phyloP scores from a whole-genome alignment of 2,329 filamentous ascomycete genomes.

The Trichoderma guizhouense region DNA sequence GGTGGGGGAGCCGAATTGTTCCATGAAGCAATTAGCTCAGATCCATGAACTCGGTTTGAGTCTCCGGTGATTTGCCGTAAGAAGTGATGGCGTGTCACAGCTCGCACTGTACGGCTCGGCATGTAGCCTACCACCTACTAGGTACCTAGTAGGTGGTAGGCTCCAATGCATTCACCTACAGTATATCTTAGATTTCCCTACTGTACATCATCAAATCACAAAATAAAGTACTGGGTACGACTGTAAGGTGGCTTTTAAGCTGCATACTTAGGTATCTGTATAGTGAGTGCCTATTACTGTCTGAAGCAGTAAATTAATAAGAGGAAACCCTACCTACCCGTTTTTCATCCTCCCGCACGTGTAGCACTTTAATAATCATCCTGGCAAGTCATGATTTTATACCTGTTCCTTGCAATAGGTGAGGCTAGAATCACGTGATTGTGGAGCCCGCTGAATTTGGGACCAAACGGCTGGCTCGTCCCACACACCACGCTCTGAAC shows the following conservation, averaged over 20 bases:
- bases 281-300: background rate
- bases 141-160: background rate
- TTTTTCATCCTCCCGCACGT: background rate
- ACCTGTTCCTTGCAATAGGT: background rate
- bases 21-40: conserved; percentile 7
- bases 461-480: conserved; percentile 19
- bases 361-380: background rate
- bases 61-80: conserved; percentile 7
- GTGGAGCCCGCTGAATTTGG: background rate
- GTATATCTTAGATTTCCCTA: background rate
- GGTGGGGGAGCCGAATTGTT: background rate
- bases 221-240: background rate
- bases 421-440: conserved; percentile 21
- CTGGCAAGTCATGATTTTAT: background rate
- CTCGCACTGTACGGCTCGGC: background rate
- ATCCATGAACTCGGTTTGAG: background rate
- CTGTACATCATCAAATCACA: background rate
- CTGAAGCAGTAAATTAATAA: background rate
- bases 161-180: background rate
- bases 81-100: background rate
- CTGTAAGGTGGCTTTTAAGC: background rate
- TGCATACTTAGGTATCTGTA: background rate
- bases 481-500: conserved; percentile 20
- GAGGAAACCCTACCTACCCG: background rate
- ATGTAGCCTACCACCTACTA: background rate